These are phyloP conservation scores for Nicotiana sylvestris DNA, from an alignment of 257 asterid species.

Conservation along the genomic window DNA sequence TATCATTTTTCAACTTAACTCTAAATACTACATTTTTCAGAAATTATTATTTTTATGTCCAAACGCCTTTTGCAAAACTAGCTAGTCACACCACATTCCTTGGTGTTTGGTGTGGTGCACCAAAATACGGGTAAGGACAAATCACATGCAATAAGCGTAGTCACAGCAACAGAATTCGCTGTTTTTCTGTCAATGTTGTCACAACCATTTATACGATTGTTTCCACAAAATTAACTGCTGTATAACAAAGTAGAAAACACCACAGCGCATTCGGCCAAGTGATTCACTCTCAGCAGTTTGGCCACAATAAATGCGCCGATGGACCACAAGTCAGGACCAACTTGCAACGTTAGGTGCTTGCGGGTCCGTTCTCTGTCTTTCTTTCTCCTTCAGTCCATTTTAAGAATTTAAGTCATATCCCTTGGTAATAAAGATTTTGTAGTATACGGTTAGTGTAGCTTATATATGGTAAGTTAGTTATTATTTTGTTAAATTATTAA, in stretches of 20 bases:
- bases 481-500: too few relatives aligned
- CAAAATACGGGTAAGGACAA: neutral
- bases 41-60: too few relatives aligned
- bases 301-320: neutral
- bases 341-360: neutral
- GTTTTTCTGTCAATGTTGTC: neutral
- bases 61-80: too few relatives aligned
- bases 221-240: neutral
- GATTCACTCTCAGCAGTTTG: neutral
- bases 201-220: neutral
- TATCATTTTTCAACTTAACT: too few relatives aligned
- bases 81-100: too few relatives aligned
- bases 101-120: neutral
- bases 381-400: neutral
- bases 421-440: too few relatives aligned
- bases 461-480: too few relatives aligned
- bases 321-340: slow-evolving; percentile 2
- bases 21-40: too few relatives aligned
- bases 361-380: neutral
- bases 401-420: neutral
- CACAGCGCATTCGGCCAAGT: neutral
- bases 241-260: neutral
- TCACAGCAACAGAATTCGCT: neutral
- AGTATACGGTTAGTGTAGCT: too few relatives aligned
- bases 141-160: neutral